Conservation (phyloP, 2,329 filamentous ascomycete species). For the Exophiala viscosa region DNA sequence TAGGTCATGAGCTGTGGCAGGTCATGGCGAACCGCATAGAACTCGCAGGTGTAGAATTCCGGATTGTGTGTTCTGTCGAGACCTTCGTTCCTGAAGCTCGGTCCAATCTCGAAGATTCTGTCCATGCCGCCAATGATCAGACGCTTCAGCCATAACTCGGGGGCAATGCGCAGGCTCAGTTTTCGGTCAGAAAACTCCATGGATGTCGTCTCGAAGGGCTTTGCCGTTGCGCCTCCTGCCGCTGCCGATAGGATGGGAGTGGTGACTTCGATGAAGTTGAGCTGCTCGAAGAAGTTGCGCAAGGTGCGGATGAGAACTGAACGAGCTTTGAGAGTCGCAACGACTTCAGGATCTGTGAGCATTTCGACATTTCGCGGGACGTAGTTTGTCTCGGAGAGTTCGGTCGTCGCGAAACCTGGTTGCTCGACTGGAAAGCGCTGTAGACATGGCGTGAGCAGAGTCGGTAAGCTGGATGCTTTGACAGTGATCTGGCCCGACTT, state of each 20-base stretch:
- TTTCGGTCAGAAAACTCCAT: constrained; percentile 70
- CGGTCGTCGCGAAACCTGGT: constrained; percentile 30
- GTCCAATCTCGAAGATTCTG: constrained; percentile 87
- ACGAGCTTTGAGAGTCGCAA: constrained; percentile 69
- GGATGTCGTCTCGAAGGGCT: constrained; percentile 76
- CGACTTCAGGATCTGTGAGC: constrained; percentile 66
- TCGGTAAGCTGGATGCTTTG: constrained; percentile 63
- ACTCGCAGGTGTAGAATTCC: constrained; percentile 96
- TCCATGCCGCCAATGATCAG: constrained; percentile 85
- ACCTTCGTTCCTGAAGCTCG: constrained; percentile 87
- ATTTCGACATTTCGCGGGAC: constrained; percentile 72
- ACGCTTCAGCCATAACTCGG: constrained; percentile 92
- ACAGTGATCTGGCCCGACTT: constrained; percentile 73
- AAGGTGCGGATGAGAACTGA: constrained; percentile 71
- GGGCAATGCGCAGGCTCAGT: constrained; percentile 80
- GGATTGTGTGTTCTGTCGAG: constrained; percentile 90
- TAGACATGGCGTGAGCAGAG: constrained; percentile 71
- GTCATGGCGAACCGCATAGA: constrained; percentile 76
- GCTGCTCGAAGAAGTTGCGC: constrained; percentile 67
- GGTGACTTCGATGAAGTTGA: constrained; percentile 78
- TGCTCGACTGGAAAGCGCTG: constrained; percentile 66
- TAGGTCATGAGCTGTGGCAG: constrained; percentile 40
- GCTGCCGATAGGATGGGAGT: constrained; percentile 81
- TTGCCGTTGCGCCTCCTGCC: constrained; percentile 82
- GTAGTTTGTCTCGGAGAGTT: constrained; percentile 52